Evolutionary conservation across 371 early-diverging fungal species (phyloP), one percentile per base, ranked within the genome.

Genomic region (Cokeromyces recurvatus): DNA sequence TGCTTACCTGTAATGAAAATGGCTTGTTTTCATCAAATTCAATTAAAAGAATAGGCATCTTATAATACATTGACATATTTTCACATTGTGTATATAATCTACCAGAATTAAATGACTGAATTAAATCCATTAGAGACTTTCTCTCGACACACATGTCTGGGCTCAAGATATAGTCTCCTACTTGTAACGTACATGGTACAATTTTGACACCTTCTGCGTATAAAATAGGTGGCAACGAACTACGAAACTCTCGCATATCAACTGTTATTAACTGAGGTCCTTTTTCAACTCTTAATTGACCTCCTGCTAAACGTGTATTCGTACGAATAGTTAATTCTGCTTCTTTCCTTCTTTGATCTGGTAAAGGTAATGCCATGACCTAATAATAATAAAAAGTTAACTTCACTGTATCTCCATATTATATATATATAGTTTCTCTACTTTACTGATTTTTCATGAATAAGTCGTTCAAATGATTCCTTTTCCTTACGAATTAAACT

Each of bases 161-260:
- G 25, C 87, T 85, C 25, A 99, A 62, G 12, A 98, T 77, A 62
- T 98, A 99, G 66, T 99, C 99, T 24, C 99, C 99, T 1, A 98
- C 85, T 57, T 85, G 81, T 11, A 99, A 68, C 0, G 97, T 96
- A 53, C 84, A 84, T 2, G 98, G 91, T 12, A 78, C 59, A 3
- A 98, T 63, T 14, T 77, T 64, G 55, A 95, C 74, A 3, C 90
- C 85, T 31, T 82, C 79, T 23, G 83, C 79, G 54, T 95, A 92
- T 2, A 99, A 68, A 19, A 91, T 79, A 9, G 89, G 84, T 2
- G 99, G 99, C 21, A 99, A 60, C 3, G 92, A 81, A 20, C 94
- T 86, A 17, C 97, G 79, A 55, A 98, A 94, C 62, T 99, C 99
- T 46, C 99, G 86, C 52, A 90, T 78, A 62, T 99, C 99, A 0